These are phyloP conservation scores for Citrullus amarus DNA, from an alignment of 306 rosid genomes.

Conservation along the genomic window DNA sequence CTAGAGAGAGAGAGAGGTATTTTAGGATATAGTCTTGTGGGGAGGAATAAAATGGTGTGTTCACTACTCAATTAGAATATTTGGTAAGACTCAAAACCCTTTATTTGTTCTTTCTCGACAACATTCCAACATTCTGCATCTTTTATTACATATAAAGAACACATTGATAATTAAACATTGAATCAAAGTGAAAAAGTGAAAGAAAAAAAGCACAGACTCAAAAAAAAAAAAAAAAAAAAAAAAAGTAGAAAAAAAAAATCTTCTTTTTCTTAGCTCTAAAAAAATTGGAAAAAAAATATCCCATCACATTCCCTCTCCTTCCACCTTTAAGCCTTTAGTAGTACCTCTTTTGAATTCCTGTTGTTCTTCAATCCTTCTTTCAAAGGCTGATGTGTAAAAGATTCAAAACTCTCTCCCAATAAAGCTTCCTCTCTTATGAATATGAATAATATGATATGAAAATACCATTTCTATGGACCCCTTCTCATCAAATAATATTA, in stretches of 20 bases:
- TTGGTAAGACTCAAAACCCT: conserved; percentile 33
- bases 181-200: conserved; percentile 10
- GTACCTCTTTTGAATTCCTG: conserved; percentile 59
- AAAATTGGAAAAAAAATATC: background rate
- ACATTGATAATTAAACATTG: conserved; percentile 10
- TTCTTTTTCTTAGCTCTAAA: conserved; percentile 9
- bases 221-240: background rate
- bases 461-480: conserved; percentile 4
- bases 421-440: background rate
- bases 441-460: background rate
- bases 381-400: conserved; percentile 44
- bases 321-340: conserved; percentile 32
- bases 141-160: conserved; percentile 7
- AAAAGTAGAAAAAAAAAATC: background rate
- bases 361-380: conserved; percentile 47
- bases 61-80: conserved; percentile 37
- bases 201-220: background rate
- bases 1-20: background rate
- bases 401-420: background rate
- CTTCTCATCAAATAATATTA: conserved; percentile 3
- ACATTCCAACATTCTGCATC: conserved; percentile 13
- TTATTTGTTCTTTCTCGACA: conserved; percentile 12
- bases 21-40: background rate
- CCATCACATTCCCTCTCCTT: conserved; percentile 4
- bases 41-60: conserved; percentile 63